Base-by-base conservation (phyloP, 2,329 filamentous ascomycete genomes). In the Aureobasidium sp. region DNA sequence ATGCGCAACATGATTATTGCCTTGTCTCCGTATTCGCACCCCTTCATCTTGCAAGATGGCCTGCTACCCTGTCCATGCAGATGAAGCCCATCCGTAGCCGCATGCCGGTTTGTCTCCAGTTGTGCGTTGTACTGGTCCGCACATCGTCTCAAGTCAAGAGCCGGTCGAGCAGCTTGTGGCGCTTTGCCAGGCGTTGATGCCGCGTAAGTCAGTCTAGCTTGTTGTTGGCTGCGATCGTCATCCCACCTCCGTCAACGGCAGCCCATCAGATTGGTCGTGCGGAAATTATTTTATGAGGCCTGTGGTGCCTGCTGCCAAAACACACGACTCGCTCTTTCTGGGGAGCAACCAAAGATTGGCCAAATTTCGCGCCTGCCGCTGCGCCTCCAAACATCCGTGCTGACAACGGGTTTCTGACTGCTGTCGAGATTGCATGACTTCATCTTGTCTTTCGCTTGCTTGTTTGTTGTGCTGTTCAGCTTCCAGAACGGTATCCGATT, bases 321-420 rank as follows among this genome's bases (percentile, higher is more conserved):
- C 35, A 50, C 47, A 39, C 34, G 47, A 40, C 47, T 39, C 47
- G 27, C 6, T 12, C 11, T 19, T 11, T n/a, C 32, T 29, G 47
- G 35, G 47, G 47, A 50, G 47, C 47, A 40, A 50, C 47, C 47
- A 50, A 24, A 50, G 35, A 50, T 50, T 50, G 34, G 25, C 35
- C 47, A 50, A 50, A 50, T 50, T 35, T 50, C 47, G 12, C 45
- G 47, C 35, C 47, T 21, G 35, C 47, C 47, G 47, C 47, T 50
- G 47, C 47, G 47, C 47, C 47, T 50, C 35, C 22, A 21, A 27
- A 49, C 32, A 30, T 47, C 29, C 42, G 30, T 7, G 16, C 30
- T 38, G n/a, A 14, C 47, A 40, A 40, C 47, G 47, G 35, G 34
- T 16, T 30, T 35, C 47, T 24, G 35, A 25, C 24, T 11, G 11